phyloP scores from a whole-genome alignment of 202 grass and related monocot genomes.

The Bolboschoenoplectus hybrid region DNA sequence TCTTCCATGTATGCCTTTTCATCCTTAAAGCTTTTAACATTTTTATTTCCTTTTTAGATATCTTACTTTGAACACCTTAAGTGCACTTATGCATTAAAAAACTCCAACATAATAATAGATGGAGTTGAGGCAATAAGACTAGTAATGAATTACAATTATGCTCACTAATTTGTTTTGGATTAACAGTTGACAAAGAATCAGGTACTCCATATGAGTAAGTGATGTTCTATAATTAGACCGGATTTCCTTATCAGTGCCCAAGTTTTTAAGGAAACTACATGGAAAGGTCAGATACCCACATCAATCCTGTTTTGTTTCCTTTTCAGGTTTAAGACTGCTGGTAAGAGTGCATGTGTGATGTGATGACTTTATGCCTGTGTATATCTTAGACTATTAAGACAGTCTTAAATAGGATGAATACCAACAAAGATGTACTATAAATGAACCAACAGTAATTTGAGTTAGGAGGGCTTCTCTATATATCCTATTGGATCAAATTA shows the following conservation, averaged over 20 bases:
- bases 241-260: conserved; percentile 13
- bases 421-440: not conserved
- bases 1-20: conserved; percentile 17
- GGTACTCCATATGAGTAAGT: not conserved
- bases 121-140: conserved; percentile 8
- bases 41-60: not conserved
- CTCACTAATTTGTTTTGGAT: not conserved
- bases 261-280: conserved; percentile 7
- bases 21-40: not conserved
- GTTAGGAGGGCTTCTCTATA: not conserved
- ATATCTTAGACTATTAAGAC: not conserved
- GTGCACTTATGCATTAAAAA: conserved; percentile 16
- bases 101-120: conserved; percentile 12
- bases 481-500: not conserved
- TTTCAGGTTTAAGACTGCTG: conserved; percentile 17
- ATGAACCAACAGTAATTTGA: not conserved
- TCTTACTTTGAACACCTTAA: conserved; percentile 28
- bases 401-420: not conserved
- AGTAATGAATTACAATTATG: conserved; percentile 10
- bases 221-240: not conserved
- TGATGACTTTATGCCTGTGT: not conserved
- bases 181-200: not conserved
- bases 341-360: not conserved
- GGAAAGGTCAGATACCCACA: not conserved
- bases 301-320: not conserved